A percentile compares a stretch with the other conserved stretches of the same genome.
Conservation (phyloP, 257 asterid species). For the Solanum medicagineum region DNA sequence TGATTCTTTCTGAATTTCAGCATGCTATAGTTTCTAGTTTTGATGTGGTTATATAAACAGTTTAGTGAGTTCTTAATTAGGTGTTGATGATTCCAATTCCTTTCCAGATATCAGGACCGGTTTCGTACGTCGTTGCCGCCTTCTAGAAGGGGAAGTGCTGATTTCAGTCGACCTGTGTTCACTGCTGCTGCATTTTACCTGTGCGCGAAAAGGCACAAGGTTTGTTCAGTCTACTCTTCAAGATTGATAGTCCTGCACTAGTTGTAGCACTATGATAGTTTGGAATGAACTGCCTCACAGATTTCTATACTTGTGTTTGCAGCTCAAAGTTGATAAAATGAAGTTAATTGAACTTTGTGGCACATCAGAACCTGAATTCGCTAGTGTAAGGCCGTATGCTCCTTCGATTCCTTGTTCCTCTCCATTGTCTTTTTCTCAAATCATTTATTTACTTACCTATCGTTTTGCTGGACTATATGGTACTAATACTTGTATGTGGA, state of each 20-base stretch:
- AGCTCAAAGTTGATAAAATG: conserved; percentile 79
- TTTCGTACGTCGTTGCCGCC: conserved; percentile 79
- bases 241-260: background rate
- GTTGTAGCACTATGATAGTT: background rate
- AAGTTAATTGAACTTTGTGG: conserved; percentile 86
- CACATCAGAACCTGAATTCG: conserved; percentile 76
- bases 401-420: background rate
- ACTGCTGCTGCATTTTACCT: conserved; percentile 80
- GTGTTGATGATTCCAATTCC: background rate
- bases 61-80: background rate
- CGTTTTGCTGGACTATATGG: background rate
- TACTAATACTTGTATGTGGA: background rate
- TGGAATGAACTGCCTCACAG: background rate
- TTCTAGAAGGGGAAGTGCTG: conserved; percentile 73
- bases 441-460: background rate
- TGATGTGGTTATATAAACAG: background rate
- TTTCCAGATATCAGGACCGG: conserved; percentile 63
- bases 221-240: conserved; percentile 1
- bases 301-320: background rate
- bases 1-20: background rate
- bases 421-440: background rate
- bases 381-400: conserved; percentile 34
- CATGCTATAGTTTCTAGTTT: background rate
- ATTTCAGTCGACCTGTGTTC: conserved; percentile 73
- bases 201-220: conserved; percentile 77